Evolutionary conservation across 1,284 basidiomycete genomes (phyloP), one percentile per base, ranked within the genome.

Genomic region (Sanghuangporus sanghuang): DNA sequence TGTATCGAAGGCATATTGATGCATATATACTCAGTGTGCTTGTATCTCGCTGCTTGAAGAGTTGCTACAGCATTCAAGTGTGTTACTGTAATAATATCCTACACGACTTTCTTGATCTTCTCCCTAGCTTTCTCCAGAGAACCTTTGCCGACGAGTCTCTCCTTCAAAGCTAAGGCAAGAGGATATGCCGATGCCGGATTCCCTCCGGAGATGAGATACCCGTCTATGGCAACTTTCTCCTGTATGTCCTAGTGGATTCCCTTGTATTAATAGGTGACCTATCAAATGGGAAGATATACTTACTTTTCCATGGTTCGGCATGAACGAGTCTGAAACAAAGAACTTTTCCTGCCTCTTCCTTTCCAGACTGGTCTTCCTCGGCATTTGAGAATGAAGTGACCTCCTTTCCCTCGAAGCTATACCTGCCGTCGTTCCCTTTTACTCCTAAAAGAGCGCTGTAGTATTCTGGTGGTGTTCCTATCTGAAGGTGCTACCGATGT

Each of bases 371-470:
- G 55, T 84, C 77, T 71, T 93, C 90, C 71, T 93, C 91, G 0
- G 70, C 74, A 72, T 93, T 87, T 62, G 89, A 86, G 76, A 93
- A 91, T 27, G 81, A 85, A 0, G 90, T 92, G 49, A 79, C 79
- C 18, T 75, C 70, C 62, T 79, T 81, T 38, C 85, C 89, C 11
- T 78, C 79, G 69, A 93, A 85, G 66, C 92, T 85, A 1, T 84
- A 82, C 67, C 84, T 80, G 55, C 84, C 85, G 3, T 79, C 71
- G 1, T 76, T 73, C 68, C 84, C 85, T 16, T 79, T 82, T 5
- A 75, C 85, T 12, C 78, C 78, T n/a, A 85, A 80, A 23, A 91
- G 74, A 48, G 83, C 82, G n/a, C n/a, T n/a, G n/a, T n/a, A n/a
- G n/a, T n/a, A n/a, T n/a, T n/a, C n/a, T n/a, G n/a, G n/a, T n/a